Evolutionary conservation across 140 eudicot genomes (phyloP), one percentile per base, ranked within the genome.

Genomic region (Anethum foeniculum): DNA sequence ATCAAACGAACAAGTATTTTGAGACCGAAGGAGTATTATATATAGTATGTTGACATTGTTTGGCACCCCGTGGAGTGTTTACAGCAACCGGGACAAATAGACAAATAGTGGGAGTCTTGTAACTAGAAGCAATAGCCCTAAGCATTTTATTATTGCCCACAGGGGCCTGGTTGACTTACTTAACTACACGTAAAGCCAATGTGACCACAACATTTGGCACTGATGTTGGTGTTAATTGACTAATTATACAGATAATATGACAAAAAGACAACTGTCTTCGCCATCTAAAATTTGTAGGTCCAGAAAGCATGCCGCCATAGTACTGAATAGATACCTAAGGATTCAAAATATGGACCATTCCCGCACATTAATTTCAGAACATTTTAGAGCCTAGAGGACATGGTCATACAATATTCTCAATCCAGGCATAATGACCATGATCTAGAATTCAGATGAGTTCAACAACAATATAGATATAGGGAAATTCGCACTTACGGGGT

Each of bases 171-270:
- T 41, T 74, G 39, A 74, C 77, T 72, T 74, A 5, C 46, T 44
- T 74, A 48, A n/a, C 56, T 74, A 74, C 52, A 43, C 1, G 78
- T 25, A 74, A 69, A 28, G 11, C 56, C 32, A 74, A 74, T 74
- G 77, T 39, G 51, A 12, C 47, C 77, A 72, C 77, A 39, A 72
- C 77, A 43, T 73, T 23, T n/a, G 58, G 56, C 58, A 74, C 78
- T 10, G 18, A 41, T 48, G 78, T 74, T 74, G 78, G 39, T 74
- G 3, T 48, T 74, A 49, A 48, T 7, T 38, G 30, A 74, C 78
- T n/a, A 48, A 12, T 43, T 62, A 62, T 10, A 62, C 6, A 13
- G n/a, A 74, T 44, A n/a, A 74, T 25, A 49, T 21, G 34, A 74
- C 56, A 74, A 46, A 74, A 44, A 44, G 58, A 44, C 39, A 41